Evolutionary conservation across 306 rosid genomes (phyloP), one percentile per base, ranked within the genome.

Genomic region (Malus fusca): DNA sequence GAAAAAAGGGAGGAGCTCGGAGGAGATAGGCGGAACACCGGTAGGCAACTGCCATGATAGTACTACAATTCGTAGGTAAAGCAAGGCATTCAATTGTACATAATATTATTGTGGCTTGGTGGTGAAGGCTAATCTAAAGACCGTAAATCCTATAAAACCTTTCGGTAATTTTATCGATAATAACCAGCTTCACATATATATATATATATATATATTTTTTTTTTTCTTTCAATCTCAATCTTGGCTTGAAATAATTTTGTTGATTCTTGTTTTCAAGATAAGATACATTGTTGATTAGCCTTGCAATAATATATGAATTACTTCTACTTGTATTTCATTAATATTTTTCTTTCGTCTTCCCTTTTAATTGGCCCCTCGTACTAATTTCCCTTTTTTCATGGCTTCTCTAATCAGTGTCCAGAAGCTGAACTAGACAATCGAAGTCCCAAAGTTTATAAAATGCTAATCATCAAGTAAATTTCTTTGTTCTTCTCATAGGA

Each of bases 221-320:
- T 62, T 6, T 28, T 30, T 15, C 2, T 15, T 2, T 63, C 68
- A 17, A 17, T 63, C n/a, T 31, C 15, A 14, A 26, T 61, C 10
- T 28, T 8, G 68, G 35, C 37, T 26, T 26, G 8, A 13, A 61
- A 61, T 61, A 61, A 11, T 61, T 23, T 15, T 25, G 15, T 58
- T 56, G 62, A 26, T 78, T 77, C 81, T 80, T 83, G 70, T 58
- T 78, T 66, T 78, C 30, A 76, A 83, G 77, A 52, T 84, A 80
- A 81, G 80, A 78, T 77, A 80, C 65, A 70, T 77, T 75, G 76
- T 56, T 25, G 3, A 9, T 12, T 15, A 25, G 65, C 62, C 22
- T 63, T 28, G 42, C 42, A 63, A 62, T 28, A 6, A 13, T 44
- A 44, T 63, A 30, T 63, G 68, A 40, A 40, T 9, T 28, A 30